Conservation (phyloP, 139 green algal species). For the Zygnema circumcarinatum region DNA sequence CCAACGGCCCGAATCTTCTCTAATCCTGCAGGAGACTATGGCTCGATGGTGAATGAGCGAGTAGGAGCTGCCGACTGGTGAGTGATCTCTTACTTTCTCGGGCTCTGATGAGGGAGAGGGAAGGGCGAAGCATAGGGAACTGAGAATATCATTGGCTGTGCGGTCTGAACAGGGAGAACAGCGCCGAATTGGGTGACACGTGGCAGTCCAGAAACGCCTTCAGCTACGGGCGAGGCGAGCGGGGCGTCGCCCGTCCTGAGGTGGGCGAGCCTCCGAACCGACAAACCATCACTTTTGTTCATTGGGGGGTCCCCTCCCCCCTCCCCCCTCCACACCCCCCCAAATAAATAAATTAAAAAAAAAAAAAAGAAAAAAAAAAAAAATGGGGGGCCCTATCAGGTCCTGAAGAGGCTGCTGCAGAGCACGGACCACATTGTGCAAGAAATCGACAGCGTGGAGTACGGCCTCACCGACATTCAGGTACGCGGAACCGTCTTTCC, state of each 20-base stretch:
- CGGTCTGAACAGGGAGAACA: conserved; percentile 67
- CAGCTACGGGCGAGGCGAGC: conserved; percentile 82
- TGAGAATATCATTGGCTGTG: too few species aligned
- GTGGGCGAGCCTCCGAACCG: background rate
- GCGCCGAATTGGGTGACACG: conserved; percentile 91
- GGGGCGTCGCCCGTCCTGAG: conserved; percentile 60
- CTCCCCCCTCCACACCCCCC: too few species aligned
- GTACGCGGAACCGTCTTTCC: conserved; percentile 94
- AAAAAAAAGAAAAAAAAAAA: too few species aligned
- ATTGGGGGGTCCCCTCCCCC: too few species aligned
- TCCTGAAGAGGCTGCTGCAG: conserved; percentile 71
- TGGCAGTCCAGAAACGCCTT: conserved; percentile 94
- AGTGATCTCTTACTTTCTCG: background rate
- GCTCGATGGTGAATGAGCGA: conserved; percentile 98
- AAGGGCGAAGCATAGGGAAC: too few species aligned
- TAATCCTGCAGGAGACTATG: conserved; percentile 93
- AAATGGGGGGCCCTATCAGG: too few species aligned
- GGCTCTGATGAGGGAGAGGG: too few species aligned
- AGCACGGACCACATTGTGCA: conserved; percentile 86
- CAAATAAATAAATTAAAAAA: too few species aligned
- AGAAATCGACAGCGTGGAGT: conserved; percentile 96
- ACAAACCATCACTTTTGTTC: too few species aligned
- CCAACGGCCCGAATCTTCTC: conserved; percentile 85
- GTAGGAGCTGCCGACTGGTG: conserved; percentile 81
- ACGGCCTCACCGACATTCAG: conserved; percentile 97